Base-by-base conservation (phyloP, 2,329 filamentous ascomycete genomes). In the Cladosporium halotolerans region DNA sequence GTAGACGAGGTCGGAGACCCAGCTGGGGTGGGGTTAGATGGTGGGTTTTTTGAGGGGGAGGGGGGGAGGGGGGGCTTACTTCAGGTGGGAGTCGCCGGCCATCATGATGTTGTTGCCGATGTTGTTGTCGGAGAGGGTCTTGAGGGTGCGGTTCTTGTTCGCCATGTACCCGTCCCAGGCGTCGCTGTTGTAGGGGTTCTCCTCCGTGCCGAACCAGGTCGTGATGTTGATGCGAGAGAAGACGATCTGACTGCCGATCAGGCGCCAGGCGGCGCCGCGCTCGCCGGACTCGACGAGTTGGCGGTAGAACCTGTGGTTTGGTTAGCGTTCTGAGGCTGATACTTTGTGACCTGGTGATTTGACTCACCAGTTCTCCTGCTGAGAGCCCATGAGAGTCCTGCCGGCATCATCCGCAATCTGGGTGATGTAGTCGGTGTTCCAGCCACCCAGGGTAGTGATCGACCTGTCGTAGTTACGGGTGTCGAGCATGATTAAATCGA, bases 71-170 rank as follows among this genome's bases (percentile, higher is more conserved):
- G 19, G 23, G 11, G 19, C 42, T 11, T 44, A 44, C 42, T 48
- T 48, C 10, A 55, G 39, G 63, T 89, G 86, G 38, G 76, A 80
- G 63, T 89, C 85, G 9, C 85, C 86, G 0, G 85, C 77, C 16
- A 89, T 76, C 61, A 89, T 80, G 60, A 89, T 78, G 62, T 83
- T 88, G 71, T 89, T 88, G 53, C 71, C 72, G 60, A 89, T 87
- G 10, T 81, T 75, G 64, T 86, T 79, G 52, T 81, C 76, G 41
- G 57, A 58, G 7, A 89, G 70, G 40, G 81, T 79, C 61, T 81
- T 70, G 10, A 87, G 73, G 0, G 86, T 88, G 40, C 85, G 77
- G 71, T 89, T 88, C 44, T 80, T 76, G 67, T 88, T 88, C 4
- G 83, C 76, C 52, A 77, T 69, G 61, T 89, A 89, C 1, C 84